phyloP scores from a whole-genome alignment of 805 yeast species.

The Suhomyces canberraensis region DNA sequence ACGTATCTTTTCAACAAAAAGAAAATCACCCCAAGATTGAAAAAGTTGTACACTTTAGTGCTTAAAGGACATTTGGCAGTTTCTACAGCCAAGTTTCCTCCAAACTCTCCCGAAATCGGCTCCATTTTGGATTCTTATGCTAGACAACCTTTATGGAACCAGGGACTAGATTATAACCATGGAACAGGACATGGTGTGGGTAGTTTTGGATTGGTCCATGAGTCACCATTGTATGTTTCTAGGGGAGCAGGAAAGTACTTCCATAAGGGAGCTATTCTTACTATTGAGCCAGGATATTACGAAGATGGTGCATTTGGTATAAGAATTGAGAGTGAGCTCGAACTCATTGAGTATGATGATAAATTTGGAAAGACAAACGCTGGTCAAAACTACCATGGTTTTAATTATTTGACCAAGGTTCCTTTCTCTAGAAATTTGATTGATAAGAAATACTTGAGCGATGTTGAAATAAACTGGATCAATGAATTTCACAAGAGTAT shows the following conservation, averaged over 20 bases:
- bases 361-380: slow-evolving; percentile 36
- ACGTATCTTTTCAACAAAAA: slow-evolving; percentile 62
- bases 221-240: slow-evolving; percentile 82
- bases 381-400: slow-evolving; percentile 33
- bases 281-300: slow-evolving; percentile 95
- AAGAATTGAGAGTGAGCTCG: slow-evolving; percentile 81
- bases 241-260: slow-evolving; percentile 48
- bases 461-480: slow-evolving; percentile 36
- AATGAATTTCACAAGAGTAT: slow-evolving; percentile 35
- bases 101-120: slow-evolving; percentile 59
- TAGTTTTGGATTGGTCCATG: slow-evolving; percentile 85
- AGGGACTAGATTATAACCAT: slow-evolving; percentile 84
- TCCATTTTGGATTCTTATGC: slow-evolving; percentile 77
- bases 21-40: slow-evolving; percentile 39
- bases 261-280: slow-evolving; percentile 64
- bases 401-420: slow-evolving; percentile 40
- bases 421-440: slow-evolving; percentile 39
- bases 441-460: slow-evolving; percentile 26
- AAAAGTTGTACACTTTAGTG: slow-evolving; percentile 76
- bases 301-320: slow-evolving; percentile 88
- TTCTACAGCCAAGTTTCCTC: slow-evolving; percentile 76
- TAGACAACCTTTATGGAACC: slow-evolving; percentile 74
- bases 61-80: slow-evolving; percentile 89
- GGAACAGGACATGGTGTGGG: slow-evolving; percentile 99
- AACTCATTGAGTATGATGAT: slow-evolving; percentile 46